Evolutionary conservation across 139 green algal genomes (phyloP), one percentile per base, ranked within the genome.

Genomic region (Volvox reticuliferus): DNA sequence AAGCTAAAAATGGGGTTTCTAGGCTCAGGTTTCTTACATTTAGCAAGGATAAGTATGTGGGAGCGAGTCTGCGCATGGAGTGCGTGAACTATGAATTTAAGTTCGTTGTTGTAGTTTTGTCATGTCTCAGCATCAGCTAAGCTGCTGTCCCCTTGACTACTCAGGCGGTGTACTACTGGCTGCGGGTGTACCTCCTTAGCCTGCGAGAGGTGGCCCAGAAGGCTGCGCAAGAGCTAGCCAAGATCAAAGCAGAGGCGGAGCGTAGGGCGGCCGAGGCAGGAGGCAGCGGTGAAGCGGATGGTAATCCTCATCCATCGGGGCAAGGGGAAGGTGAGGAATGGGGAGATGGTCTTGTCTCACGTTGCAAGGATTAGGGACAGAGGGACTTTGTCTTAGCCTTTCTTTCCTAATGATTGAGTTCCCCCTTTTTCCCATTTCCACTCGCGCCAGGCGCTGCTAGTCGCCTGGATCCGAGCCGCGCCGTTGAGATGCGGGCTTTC

Each of bases 161-260:
- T 12, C 98, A 99, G 96, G 94, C 96, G 14, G 80, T 99, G 22
- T 99, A 99, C 95, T 99, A 97, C 93, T 94, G 94, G 68, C 93
- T 99, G 83, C 97, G 98, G 65, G 96, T 97, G 26, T 95, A 95
- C 79, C 92, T 99, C 88, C 92, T 99, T 13, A 92, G 94, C 76
- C 93, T 96, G 81, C 93, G 96, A 32, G 97, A 98, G 69, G 86
- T 65, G 17, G 95, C 95, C 1, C 92, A 97, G 44, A 94, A 94
- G 81, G 93, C 95, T 2, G 86, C 94, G 28, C 77, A 94, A 18
- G 95, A 96, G 85, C 63, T 93, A 71, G 77, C 82, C 33, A 89
- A 55, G 75, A 28, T 91, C 30, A 69, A 87, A 44, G 86, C 69
- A 36, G 61, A 86, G 73, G 87, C 84, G 55, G 83, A 69, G 87